A percentile compares a stretch with the other conserved stretches of the same genome.
These are phyloP conservation scores for Wickerhamiella azyma DNA, from an alignment of 805 yeast genomes.

Conservation along the genomic window DNA sequence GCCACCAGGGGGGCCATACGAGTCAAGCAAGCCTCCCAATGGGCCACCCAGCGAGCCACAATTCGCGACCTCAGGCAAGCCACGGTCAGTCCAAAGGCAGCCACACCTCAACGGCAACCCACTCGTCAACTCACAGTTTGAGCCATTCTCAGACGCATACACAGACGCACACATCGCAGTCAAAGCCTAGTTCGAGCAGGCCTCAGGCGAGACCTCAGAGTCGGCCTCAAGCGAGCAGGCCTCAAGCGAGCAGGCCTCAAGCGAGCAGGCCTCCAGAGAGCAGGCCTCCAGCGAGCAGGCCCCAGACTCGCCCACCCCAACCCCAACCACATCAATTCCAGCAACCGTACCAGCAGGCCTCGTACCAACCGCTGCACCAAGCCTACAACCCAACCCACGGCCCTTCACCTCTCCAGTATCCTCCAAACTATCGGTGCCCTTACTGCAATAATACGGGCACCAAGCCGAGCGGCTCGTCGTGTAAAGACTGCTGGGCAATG, in stretches of 20 bases:
- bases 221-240: background rate
- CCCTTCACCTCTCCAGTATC: background rate
- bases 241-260: background rate
- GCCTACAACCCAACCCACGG: background rate
- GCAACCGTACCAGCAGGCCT: background rate
- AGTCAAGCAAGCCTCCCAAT: too few relatives aligned
- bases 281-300: too few relatives aligned
- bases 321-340: background rate
- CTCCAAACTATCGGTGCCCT: background rate
- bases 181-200: background rate
- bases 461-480: constrained; percentile 4
- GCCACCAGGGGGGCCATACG: too few relatives aligned
- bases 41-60: too few relatives aligned
- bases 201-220: background rate
- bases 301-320: background rate
- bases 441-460: constrained; percentile 2
- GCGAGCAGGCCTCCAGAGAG: too few relatives aligned
- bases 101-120: background rate
- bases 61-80: background rate
- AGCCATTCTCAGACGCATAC: background rate
- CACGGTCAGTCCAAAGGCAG: background rate
- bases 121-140: background rate
- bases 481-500: constrained; percentile 8
- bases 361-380: background rate
- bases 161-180: background rate